Conservation (phyloP, 164 flowering plant genomes). For the Dillenia turbinata region DNA sequence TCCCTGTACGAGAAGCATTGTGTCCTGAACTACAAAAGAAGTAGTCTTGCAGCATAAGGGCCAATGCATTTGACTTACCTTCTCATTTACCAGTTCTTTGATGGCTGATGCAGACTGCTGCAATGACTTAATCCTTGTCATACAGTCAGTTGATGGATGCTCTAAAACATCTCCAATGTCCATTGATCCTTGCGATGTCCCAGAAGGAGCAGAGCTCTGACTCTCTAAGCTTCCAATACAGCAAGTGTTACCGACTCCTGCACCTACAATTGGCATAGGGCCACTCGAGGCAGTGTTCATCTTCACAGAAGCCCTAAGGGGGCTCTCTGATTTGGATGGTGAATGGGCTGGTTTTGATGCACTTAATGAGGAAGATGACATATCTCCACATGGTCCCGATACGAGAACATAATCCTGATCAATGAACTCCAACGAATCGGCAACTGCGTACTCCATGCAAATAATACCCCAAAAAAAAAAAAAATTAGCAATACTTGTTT, state of each 20-base stretch:
- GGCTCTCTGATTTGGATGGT: slow-evolving; percentile 37
- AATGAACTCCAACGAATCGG: slow-evolving; percentile 65
- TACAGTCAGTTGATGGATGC: slow-evolving; percentile 64
- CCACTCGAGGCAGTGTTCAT: slow-evolving; percentile 31
- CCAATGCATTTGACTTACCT: slow-evolving; percentile 37
- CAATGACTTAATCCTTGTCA: slow-evolving; percentile 77
- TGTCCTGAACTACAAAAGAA: not conserved
- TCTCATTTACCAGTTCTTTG: slow-evolving; percentile 68
- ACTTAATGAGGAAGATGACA: slow-evolving; percentile 48
- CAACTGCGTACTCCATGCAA: slow-evolving; percentile 36
- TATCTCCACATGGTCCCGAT: slow-evolving; percentile 66
- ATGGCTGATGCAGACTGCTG: slow-evolving; percentile 77
- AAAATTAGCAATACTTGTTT: not conserved
- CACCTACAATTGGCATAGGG: slow-evolving; percentile 70
- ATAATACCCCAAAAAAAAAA: slow-evolving; percentile 10
- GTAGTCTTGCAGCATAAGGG: not conserved
- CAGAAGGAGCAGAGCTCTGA: slow-evolving; percentile 70
- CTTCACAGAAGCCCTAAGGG: slow-evolving; percentile 25
- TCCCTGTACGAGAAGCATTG: too few relatives aligned
- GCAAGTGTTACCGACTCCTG: slow-evolving; percentile 20
- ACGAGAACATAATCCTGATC: slow-evolving; percentile 96
- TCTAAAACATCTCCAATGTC: slow-evolving; percentile 64
- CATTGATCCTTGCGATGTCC: slow-evolving; percentile 72
- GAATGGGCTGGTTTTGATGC: slow-evolving; percentile 40
- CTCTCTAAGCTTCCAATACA: slow-evolving; percentile 59